Evolutionary conservation across 2,329 filamentous ascomycete genomes (phyloP).

Genomic region (Diaporthe capsici): DNA sequence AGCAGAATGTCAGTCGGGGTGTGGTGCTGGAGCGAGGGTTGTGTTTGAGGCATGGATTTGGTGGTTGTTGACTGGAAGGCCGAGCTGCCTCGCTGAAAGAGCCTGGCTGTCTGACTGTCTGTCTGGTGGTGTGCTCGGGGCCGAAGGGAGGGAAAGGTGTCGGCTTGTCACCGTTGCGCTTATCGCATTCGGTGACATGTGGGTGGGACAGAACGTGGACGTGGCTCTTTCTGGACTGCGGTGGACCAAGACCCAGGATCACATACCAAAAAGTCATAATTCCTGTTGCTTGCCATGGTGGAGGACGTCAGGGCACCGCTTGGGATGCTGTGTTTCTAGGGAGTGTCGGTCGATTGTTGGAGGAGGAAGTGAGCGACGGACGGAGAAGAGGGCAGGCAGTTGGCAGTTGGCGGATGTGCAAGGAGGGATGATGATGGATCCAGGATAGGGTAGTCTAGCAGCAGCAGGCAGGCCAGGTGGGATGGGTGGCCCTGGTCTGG

Average conservation of each 20-base stretch:
- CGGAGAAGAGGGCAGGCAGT: constrained; percentile 20
- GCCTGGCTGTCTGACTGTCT: background rate
- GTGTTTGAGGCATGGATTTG: background rate
- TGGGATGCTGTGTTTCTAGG: constrained; percentile 34
- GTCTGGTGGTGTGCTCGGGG: background rate
- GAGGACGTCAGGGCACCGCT: constrained; percentile 40
- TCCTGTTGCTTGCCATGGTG: constrained; percentile 95
- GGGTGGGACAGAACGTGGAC: constrained; percentile 37
- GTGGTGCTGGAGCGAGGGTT: background rate
- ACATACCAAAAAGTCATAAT: constrained; percentile 98
- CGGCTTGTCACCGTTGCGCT: constrained; percentile 21
- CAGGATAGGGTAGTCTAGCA: constrained; percentile 21
- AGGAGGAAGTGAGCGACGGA: constrained; percentile 23
- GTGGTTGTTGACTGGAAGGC: background rate
- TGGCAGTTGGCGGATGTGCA: constrained; percentile 28
- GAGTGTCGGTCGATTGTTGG: constrained; percentile 29
- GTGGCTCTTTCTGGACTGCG: constrained; percentile 42
- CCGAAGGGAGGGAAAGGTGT: background rate
- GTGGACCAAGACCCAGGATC: constrained; percentile 42
- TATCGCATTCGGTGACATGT: constrained; percentile 38
- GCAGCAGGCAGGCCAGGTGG: constrained; percentile 3
- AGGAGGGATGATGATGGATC: constrained; percentile 33
- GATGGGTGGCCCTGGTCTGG: constrained; percentile 28
- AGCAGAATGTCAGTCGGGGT: constrained; percentile 15
- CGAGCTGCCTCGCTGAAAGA: too few relatives aligned